Evolutionary conservation across 208 protist genomes (phyloP).

Genomic region (Acanthamoeba castellanii): DNA sequence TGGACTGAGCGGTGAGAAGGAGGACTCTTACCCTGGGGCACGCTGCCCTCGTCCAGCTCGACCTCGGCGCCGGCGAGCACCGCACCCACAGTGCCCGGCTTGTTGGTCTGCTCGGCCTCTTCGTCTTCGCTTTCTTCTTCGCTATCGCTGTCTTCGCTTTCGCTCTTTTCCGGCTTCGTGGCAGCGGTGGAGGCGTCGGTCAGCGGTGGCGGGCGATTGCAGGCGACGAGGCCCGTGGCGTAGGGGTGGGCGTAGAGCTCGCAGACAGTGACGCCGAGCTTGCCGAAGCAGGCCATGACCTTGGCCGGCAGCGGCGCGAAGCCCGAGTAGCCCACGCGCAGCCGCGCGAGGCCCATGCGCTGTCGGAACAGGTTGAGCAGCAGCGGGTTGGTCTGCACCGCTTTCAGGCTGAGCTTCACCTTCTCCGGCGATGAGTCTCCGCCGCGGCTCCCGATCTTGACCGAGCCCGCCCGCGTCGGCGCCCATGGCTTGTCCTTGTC

Average conservation of each 20-base stretch:
- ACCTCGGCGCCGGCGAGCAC: background rate
- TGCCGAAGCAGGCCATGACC: background rate
- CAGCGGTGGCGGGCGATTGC: background rate
- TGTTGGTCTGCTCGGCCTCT: background rate
- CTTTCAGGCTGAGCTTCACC: background rate
- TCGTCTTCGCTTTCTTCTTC: background rate
- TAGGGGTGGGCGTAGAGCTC: slow-evolving; percentile 32
- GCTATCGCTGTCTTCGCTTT: background rate
- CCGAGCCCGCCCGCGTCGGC: background rate
- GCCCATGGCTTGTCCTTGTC: background rate
- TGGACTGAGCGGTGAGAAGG: no score
- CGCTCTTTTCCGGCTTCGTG: background rate
- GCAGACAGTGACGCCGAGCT: background rate
- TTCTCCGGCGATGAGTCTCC: background rate
- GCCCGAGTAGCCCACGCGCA: background rate
- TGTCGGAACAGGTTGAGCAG: background rate
- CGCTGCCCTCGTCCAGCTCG: slow-evolving; percentile 13
- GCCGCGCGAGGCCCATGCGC: slow-evolving; percentile 9
- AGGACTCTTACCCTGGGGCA: background rate
- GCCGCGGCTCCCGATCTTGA: background rate
- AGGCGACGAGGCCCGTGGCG: background rate
- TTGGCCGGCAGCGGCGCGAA: slow-evolving; percentile 3
- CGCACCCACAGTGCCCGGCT: background rate
- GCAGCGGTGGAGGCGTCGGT: background rate
- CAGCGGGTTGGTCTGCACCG: background rate